A percentile compares a stretch with the other conserved stretches of the same genome.
These are phyloP conservation scores for Erucastrum elatum DNA, from an alignment of 345 rosid species.

Conservation along the genomic window DNA sequence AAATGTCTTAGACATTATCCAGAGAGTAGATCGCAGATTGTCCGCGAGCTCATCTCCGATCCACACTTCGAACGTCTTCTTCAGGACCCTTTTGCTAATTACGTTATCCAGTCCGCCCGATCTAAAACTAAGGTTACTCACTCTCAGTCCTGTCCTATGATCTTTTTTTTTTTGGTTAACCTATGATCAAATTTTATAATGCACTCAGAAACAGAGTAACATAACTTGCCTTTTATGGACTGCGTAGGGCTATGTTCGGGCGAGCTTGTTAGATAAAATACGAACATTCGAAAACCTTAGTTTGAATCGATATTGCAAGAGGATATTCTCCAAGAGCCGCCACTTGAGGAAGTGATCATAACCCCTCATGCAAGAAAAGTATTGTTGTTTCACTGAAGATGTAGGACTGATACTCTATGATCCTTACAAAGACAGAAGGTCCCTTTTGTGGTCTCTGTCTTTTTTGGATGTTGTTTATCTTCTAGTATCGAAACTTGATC, in stretches of 20 bases:
- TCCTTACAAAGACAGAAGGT: background rate
- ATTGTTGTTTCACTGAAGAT: conserved; percentile 10
- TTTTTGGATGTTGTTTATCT: background rate
- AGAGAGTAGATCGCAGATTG: conserved; percentile 48
- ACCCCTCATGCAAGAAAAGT: conserved; percentile 7
- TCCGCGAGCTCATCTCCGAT: conserved; percentile 54
- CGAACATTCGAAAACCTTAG: conserved; percentile 45
- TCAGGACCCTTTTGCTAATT: conserved; percentile 72
- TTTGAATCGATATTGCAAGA: conserved; percentile 63
- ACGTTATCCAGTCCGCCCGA: conserved; percentile 68
- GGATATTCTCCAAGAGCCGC: conserved; percentile 54
- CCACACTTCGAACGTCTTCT: conserved; percentile 53
- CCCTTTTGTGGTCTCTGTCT: background rate
- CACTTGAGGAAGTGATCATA: conserved; percentile 50
- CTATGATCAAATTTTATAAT: background rate
- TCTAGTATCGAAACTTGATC: background rate
- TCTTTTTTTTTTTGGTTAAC: background rate
- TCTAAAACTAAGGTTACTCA: conserved; percentile 49
- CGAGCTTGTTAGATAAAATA: conserved; percentile 49
- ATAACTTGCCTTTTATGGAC: background rate
- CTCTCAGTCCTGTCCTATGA: background rate
- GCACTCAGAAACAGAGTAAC: background rate
- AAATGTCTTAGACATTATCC: conserved; percentile 45
- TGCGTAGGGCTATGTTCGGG: conserved; percentile 53
- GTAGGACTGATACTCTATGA: background rate